Conservation (phyloP, 768 basidiomycete genomes). For the Ramaria sp. region DNA sequence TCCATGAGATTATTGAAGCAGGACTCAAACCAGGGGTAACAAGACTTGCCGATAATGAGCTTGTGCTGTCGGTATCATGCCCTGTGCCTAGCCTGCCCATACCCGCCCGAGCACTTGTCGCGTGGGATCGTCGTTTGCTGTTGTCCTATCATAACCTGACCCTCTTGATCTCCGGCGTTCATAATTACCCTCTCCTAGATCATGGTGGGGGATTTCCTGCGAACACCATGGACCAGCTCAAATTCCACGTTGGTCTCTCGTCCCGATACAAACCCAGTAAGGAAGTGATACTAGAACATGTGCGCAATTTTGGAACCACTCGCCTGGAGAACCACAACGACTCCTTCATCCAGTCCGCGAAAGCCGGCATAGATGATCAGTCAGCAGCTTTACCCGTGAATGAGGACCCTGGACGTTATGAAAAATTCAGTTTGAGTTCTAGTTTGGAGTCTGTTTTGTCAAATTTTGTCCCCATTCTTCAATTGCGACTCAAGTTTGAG, state of each 20-base stretch:
- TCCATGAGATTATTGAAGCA: conserved; percentile 44
- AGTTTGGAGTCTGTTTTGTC: conserved; percentile 55
- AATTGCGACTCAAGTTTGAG: conserved; percentile 37
- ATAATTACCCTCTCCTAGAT: conserved; percentile 43
- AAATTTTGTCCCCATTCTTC: conserved; percentile 42
- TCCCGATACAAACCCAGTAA: conserved; percentile 47
- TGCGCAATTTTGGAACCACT: conserved; percentile 40
- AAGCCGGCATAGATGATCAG: conserved; percentile 21
- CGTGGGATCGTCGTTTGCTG: conserved; percentile 62
- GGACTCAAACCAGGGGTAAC: conserved; percentile 53
- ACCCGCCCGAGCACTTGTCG: conserved; percentile 55
- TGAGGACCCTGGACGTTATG: conserved; percentile 36
- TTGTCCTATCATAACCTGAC: conserved; percentile 47
- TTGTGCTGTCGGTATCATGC: conserved; percentile 46
- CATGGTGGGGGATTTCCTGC: conserved; percentile 34
- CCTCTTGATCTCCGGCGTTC: conserved; percentile 51
- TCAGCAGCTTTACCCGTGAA: conserved; percentile 22
- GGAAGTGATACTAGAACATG: conserved; percentile 36
- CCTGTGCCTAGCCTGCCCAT: conserved; percentile 46
- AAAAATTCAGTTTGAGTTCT: conserved; percentile 51
- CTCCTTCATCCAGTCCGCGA: conserved; percentile 14
- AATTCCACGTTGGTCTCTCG: conserved; percentile 56
- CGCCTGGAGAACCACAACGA: conserved; percentile 21
- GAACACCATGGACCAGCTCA: conserved; percentile 23
- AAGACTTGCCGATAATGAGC: conserved; percentile 38